Base-by-base conservation (phyloP, 2,329 filamentous ascomycete species). In the Aspergillus floridensis region DNA sequence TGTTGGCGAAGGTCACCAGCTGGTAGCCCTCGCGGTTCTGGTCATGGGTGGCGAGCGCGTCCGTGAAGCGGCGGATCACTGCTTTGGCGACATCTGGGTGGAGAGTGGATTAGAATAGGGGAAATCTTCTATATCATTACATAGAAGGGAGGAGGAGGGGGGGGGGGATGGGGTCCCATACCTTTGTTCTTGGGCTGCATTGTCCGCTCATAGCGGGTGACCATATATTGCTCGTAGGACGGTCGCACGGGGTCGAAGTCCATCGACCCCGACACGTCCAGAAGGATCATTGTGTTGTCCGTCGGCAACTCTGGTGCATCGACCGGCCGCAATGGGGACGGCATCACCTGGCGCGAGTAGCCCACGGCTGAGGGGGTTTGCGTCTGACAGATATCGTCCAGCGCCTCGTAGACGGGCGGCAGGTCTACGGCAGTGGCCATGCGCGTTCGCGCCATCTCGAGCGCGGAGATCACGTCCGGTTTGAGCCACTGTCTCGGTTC, bases 211-310 rank as follows among this genome's bases (percentile, higher is more conserved):
- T 46, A 57, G 5, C 56, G 31, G 5, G 56, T 53, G 6, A 57
- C 24, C 14, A 57, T 22, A 24, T 52, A 57, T 14, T 57, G 12
- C 16, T 47, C 32, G 11, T 57, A 57, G 5, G 35, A 19, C 5
- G 56, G 56, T 32, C 56, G 48, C 5, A 57, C 14, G 5, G 56
- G 56, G 22, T 52, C 32, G 5, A 31, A 46, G 21, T 47, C 49
- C 56, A 57, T 57, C 5, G 56, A 57, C 5, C 56, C 56, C 4
- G 56, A 57, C 19, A 57, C 56, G 6, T 57, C 56, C 48, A 57
- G 16, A 5, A 57, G 24, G 6, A 57, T 57, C 56, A 57, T 57
- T 1, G 56, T 57, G 12, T 57, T 50, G 22, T 57, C 56, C 2
- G 49, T 47, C 1, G 32, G n/a, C 5, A 14, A 8, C 21, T 57